Evolutionary conservation across 2,329 filamentous ascomycete genomes (phyloP).

Genomic region (Massarina eburnea): DNA sequence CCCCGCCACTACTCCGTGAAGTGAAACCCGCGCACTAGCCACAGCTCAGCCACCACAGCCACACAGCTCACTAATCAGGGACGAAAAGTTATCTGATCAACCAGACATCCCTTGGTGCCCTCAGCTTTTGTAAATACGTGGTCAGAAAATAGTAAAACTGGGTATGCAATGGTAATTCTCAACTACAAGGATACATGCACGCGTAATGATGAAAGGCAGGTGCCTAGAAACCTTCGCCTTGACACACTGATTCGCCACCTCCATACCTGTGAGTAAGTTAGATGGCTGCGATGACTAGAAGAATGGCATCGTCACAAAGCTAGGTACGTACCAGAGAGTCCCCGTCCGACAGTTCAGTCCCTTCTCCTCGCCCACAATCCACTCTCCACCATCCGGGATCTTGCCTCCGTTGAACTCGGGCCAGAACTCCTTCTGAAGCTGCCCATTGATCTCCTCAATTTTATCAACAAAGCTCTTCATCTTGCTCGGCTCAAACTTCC

Average conservation of each 20-base stretch:
- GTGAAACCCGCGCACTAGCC: neutral
- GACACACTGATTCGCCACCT: constrained; percentile 68
- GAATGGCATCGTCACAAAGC: neutral
- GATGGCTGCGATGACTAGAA: neutral
- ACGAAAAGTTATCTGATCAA: no score
- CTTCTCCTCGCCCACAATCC: constrained; percentile 83
- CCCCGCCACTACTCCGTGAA: neutral
- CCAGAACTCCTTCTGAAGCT: constrained; percentile 74
- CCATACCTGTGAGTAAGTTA: constrained; percentile 61
- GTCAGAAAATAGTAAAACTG: no score
- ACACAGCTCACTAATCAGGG: no score
- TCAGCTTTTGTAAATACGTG: no score
- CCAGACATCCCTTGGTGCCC: no score
- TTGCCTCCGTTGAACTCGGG: constrained; percentile 46
- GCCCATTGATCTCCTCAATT: constrained; percentile 76
- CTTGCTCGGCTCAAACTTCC: constrained; percentile 55
- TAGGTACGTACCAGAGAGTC: constrained; percentile 62
- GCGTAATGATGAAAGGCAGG: no score
- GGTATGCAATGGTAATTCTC: no score
- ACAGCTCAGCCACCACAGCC: neutral
- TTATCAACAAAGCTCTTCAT: constrained; percentile 66
- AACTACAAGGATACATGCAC: no score
- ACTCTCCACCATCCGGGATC: constrained; percentile 64
- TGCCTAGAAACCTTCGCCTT: constrained; percentile 53
- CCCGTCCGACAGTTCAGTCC: constrained; percentile 77